Percentiles rank a stretch among this genome's conserved stretches.
Evolutionary conservation across 192 early-diverging fungal species (phyloP).

Genomic region (Umbelopsis ramanniana): DNA sequence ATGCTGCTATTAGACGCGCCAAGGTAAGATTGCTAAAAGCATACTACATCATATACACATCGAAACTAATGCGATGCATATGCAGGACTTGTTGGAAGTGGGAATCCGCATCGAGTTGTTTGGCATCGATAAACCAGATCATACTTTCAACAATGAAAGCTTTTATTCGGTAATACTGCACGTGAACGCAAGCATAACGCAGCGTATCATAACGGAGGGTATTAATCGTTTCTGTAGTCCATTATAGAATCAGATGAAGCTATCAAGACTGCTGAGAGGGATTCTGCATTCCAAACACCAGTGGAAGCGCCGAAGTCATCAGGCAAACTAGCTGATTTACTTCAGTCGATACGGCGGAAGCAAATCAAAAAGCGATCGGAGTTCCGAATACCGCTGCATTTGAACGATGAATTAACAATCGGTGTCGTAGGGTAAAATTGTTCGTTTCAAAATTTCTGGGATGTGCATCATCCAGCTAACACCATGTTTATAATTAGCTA

Average conservation of each 20-base stretch:
- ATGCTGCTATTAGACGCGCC: constrained; percentile 59
- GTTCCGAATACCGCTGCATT: constrained; percentile 64
- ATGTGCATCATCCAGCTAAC: neutral
- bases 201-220: neutral
- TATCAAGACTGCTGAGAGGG: neutral
- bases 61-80: neutral
- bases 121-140: constrained; percentile 52
- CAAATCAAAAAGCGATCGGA: constrained; percentile 65
- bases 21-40: constrained; percentile 37
- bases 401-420: constrained; percentile 65
- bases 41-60: neutral
- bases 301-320: constrained; percentile 25
- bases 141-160: constrained; percentile 55
- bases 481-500: constrained; percentile 40
- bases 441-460: constrained; percentile 8
- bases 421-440: constrained; percentile 65
- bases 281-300: neutral
- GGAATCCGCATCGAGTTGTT: constrained; percentile 68
- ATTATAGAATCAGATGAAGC: constrained; percentile 18
- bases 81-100: constrained; percentile 60
- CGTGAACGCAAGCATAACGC: neutral
- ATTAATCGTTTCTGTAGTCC: neutral
- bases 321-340: constrained; percentile 52
- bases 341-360: constrained; percentile 57
- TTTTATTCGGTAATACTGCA: constrained; percentile 62